A percentile compares a stretch with the other conserved stretches of the same genome.
Conservation (phyloP, 768 basidiomycete species). For the Agaricus sinodeliciosus region DNA sequence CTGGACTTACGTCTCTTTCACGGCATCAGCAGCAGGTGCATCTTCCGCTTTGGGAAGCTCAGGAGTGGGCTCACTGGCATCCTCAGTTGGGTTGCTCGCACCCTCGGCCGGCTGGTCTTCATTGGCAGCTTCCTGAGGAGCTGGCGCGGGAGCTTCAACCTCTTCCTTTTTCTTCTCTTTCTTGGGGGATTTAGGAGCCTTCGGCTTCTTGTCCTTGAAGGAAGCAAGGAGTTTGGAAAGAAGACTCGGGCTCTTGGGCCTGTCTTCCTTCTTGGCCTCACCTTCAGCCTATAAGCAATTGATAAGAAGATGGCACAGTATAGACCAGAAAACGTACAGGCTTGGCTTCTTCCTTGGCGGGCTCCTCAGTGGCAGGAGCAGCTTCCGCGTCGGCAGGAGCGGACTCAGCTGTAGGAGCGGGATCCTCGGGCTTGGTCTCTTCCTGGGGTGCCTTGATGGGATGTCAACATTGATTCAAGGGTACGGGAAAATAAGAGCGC, state of each 20-base stretch:
- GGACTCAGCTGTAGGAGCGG: slow-evolving; percentile 17
- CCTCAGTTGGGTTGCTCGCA: slow-evolving; percentile 23
- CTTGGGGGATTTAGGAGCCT: slow-evolving; percentile 71
- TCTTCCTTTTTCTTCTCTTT: slow-evolving; percentile 81
- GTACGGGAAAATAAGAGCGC: background rate
- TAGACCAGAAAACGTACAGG: slow-evolving; percentile 23
- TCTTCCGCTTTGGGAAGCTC: slow-evolving; percentile 42
- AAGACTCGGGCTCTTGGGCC: slow-evolving; percentile 74
- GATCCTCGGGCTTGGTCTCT: slow-evolving; percentile 16
- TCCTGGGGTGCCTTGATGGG: slow-evolving; percentile 21
- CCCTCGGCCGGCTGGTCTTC: slow-evolving; percentile 37
- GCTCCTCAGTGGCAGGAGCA: slow-evolving; percentile 21
- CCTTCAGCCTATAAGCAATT: slow-evolving; percentile 32
- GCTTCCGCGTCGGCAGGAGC: slow-evolving; percentile 17
- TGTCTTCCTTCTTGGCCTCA: slow-evolving; percentile 67
- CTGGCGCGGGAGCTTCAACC: slow-evolving; percentile 38
- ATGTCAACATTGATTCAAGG: slow-evolving; percentile 4
- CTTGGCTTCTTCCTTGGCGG: slow-evolving; percentile 35
- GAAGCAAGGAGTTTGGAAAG: slow-evolving; percentile 74
- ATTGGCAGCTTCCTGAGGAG: slow-evolving; percentile 34
- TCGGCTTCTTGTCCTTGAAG: slow-evolving; percentile 72
- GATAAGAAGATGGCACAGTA: slow-evolving; percentile 8
- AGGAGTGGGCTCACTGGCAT: slow-evolving; percentile 26
- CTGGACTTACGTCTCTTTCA: slow-evolving; percentile 62
- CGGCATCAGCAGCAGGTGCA: slow-evolving; percentile 43